Evolutionary conservation across 176 grass and related monocot species (phyloP).

Genomic region (Musa troglodytarum): DNA sequence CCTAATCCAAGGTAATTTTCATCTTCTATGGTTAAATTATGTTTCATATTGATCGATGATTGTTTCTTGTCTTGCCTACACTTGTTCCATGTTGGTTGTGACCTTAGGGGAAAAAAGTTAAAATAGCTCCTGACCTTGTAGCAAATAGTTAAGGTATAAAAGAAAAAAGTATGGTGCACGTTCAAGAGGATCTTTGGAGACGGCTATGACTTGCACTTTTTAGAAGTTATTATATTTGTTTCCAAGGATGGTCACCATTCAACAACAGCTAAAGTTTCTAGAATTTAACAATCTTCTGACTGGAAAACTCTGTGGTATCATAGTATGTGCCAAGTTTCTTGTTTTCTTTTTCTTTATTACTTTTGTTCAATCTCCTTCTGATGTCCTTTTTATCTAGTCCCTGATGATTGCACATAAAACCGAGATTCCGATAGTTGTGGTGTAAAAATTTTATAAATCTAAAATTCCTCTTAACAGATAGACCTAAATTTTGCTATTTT

Average conservation of each 20-base stretch:
- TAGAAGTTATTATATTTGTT: neutral
- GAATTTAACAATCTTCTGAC: neutral
- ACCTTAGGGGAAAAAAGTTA: too few relatives aligned
- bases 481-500: neutral
- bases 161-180: neutral
- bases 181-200: neutral
- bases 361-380: neutral
- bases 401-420: neutral
- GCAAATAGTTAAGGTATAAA: neutral
- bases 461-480: neutral
- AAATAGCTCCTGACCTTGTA: too few relatives aligned
- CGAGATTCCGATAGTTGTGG: neutral
- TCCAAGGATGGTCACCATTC: neutral
- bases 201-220: neutral
- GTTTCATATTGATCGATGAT: neutral
- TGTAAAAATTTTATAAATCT: neutral
- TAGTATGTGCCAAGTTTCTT: neutral
- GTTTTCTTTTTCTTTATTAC: neutral
- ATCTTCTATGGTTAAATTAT: neutral
- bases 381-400: neutral
- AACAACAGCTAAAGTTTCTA: neutral
- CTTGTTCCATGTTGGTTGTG: neutral
- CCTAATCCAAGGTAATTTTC: slow-evolving; percentile 75
- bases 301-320: neutral
- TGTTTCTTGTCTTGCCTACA: neutral